These are phyloP conservation scores for Scheffersomyces cryptocercus DNA, from an alignment of 1,139 yeast genomes.

Conservation along the genomic window DNA sequence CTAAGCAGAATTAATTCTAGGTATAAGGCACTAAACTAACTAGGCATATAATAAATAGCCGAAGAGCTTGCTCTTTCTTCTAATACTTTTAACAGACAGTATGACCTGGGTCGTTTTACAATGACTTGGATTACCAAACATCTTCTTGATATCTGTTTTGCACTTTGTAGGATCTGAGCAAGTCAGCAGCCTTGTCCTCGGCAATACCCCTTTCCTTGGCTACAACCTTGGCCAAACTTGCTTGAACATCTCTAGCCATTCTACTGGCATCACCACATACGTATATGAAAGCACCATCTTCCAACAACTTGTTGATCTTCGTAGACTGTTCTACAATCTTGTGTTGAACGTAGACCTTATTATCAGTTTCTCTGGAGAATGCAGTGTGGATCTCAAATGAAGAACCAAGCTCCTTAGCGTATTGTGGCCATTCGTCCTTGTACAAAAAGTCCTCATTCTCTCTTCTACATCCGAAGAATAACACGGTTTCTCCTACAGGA, in stretches of 20 bases:
- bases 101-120: neutral
- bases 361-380: slow-evolving; percentile 67
- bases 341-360: slow-evolving; percentile 89
- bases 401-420: slow-evolving; percentile 63
- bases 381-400: slow-evolving; percentile 77
- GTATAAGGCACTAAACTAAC: too few species aligned
- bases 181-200: slow-evolving; percentile 70
- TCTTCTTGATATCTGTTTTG: slow-evolving; percentile 95
- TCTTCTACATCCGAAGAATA: slow-evolving; percentile 87
- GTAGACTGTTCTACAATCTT: slow-evolving; percentile 60
- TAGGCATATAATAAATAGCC: too few species aligned
- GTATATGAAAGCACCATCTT: slow-evolving; percentile 81
- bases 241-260: slow-evolving; percentile 97
- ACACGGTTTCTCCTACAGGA: slow-evolving; percentile 68
- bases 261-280: slow-evolving; percentile 97
- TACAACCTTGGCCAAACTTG: slow-evolving; percentile 64
- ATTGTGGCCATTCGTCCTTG: slow-evolving; percentile 81
- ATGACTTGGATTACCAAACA: slow-evolving; percentile 67
- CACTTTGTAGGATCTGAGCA: slow-evolving; percentile 77
- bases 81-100: too few species aligned
- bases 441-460: slow-evolving; percentile 77
- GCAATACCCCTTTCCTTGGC: slow-evolving; percentile 58
- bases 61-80: too few species aligned
- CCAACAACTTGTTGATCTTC: slow-evolving; percentile 58
- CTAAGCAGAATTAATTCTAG: too few species aligned